A percentile compares a stretch with the other conserved stretches of the same genome.
Conservation (phyloP, 2,329 filamentous ascomycete genomes). For the Penicillium sp. region DNA sequence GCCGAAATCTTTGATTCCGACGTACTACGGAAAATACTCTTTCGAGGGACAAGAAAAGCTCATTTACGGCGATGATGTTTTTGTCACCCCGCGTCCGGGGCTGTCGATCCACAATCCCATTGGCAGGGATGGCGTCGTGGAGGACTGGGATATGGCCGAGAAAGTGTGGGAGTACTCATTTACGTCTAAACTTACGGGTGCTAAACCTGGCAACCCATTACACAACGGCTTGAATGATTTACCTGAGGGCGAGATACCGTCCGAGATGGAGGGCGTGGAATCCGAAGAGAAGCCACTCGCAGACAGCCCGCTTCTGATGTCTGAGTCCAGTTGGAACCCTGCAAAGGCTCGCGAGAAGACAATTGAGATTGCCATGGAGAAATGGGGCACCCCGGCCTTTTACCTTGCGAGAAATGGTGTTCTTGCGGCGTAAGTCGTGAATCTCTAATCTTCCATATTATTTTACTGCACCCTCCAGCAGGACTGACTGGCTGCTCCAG, state of each 20-base stretch:
- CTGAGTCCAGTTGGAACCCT: conserved; percentile 91
- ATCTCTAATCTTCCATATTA: not conserved
- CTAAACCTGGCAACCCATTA: conserved; percentile 69
- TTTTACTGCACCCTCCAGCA: not conserved
- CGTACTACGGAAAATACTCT: conserved; percentile 75
- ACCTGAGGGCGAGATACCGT: conserved; percentile 60
- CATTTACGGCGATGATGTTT: conserved; percentile 88
- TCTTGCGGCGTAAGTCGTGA: conserved; percentile 68
- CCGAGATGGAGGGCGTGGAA: conserved; percentile 65
- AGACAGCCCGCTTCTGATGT: conserved; percentile 91
- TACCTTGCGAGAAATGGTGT: conserved; percentile 90
- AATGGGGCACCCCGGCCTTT: conserved; percentile 93
- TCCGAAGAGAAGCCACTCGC: conserved; percentile 76
- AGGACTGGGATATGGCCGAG: conserved; percentile 93
- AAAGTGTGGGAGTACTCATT: conserved; percentile 93
- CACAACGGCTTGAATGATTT: conserved; percentile 81
- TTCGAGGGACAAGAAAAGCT: conserved; percentile 59
- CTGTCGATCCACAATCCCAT: conserved; percentile 93
- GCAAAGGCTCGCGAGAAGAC: conserved; percentile 88
- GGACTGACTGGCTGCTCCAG: conserved; percentile 36
- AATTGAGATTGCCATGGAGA: conserved; percentile 96
- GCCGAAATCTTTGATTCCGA: conserved; percentile 90
- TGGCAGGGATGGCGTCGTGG: conserved; percentile 83
- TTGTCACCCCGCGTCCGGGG: conserved; percentile 74
- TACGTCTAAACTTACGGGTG: conserved; percentile 82